phyloP scores from a whole-genome alignment of 306 rosid species.

The Vachellia pachyceras region DNA sequence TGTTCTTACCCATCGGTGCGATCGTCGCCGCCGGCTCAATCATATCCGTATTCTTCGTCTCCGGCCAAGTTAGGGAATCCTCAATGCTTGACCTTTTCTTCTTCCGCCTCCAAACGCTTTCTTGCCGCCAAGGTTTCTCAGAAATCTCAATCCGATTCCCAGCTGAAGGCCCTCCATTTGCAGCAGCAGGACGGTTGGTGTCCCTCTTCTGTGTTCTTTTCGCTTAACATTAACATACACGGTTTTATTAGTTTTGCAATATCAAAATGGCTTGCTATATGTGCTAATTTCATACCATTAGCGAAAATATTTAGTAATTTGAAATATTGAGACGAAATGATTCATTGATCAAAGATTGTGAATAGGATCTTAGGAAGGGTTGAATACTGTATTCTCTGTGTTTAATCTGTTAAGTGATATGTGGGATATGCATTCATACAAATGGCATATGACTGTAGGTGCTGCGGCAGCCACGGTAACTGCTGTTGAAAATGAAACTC shows the following conservation, averaged over 20 bases:
- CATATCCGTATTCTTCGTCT: not conserved
- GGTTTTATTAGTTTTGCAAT: not conserved
- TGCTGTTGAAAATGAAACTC: constrained; percentile 49
- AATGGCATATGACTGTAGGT: constrained; percentile 46
- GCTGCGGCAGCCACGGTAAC: constrained; percentile 47
- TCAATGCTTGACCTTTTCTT: constrained; percentile 35
- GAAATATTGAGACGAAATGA: not conserved
- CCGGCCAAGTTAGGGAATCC: constrained; percentile 32
- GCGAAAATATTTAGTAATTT: not conserved
- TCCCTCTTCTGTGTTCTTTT: not conserved
- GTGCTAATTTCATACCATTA: not conserved
- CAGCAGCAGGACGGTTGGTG: constrained; percentile 62
- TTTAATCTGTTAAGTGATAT: not conserved
- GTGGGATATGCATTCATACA: not conserved
- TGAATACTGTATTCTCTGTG: not conserved
- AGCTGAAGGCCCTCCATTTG: constrained; percentile 45
- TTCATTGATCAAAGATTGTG: not conserved
- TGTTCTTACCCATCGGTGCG: constrained; percentile 43
- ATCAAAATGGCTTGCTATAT: not conserved
- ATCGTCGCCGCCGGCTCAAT: constrained; percentile 29
- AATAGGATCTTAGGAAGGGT: not conserved
- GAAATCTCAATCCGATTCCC: constrained; percentile 47
- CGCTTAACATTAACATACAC: not conserved
- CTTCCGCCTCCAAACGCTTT: constrained; percentile 48
- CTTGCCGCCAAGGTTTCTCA: constrained; percentile 49